Percentiles rank a stretch among this genome's conserved stretches.
Conservation (phyloP, 805 yeast species). For the Metschnikowia cubensis region DNA sequence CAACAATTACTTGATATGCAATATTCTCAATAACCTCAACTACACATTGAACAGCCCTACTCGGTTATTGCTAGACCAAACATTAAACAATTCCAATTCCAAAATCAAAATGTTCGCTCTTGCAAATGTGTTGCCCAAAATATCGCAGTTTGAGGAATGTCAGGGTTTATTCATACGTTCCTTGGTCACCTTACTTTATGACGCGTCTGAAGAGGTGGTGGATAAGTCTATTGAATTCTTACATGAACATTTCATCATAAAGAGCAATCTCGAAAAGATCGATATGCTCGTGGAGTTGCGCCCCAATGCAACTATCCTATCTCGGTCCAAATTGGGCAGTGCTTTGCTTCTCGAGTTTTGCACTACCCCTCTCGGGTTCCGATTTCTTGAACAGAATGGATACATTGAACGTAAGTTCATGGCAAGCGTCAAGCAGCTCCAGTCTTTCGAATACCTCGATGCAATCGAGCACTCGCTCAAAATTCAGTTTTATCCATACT, state of each 20-base stretch:
- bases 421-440: constrained; percentile 10
- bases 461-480: constrained; percentile 11
- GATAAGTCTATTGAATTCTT: constrained; percentile 20
- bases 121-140: constrained; percentile 40
- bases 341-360: constrained; percentile 59
- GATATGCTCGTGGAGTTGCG: constrained; percentile 46
- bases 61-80: constrained; percentile 60
- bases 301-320: constrained; percentile 49
- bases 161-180: constrained; percentile 49
- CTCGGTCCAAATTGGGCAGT: constrained; percentile 26
- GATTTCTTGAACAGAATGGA: constrained; percentile 51
- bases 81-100: constrained; percentile 52
- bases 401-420: constrained; percentile 12
- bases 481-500: constrained; percentile 22
- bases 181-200: constrained; percentile 67
- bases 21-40: constrained; percentile 60
- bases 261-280: constrained; percentile 37
- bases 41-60: constrained; percentile 61
- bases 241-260: constrained; percentile 17
- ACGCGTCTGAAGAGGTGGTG: constrained; percentile 33
- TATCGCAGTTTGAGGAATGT: constrained; percentile 34
- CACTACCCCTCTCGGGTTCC: constrained; percentile 66
- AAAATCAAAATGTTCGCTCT: constrained; percentile 57
- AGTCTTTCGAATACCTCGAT: constrained; percentile 10
- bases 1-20: constrained; percentile 49